Evolutionary conservation across 2,329 filamentous ascomycete genomes (phyloP).

Genomic region (Hypoxylon rubiginosum): DNA sequence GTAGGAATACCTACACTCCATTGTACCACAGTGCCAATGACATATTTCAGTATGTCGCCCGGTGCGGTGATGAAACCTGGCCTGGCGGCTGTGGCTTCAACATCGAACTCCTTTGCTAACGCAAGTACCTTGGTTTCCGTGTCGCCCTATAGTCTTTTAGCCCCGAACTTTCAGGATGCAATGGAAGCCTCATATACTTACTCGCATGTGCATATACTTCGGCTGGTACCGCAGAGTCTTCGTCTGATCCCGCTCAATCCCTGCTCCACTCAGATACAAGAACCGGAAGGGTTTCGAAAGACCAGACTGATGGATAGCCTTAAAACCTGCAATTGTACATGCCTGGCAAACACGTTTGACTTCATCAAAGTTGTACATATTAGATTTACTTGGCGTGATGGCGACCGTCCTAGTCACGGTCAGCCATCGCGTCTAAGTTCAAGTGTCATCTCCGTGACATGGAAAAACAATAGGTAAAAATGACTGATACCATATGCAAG

Average conservation of each 20-base stretch:
- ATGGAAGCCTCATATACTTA: constrained; percentile 47
- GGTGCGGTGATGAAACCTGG: constrained; percentile 58
- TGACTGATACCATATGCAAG: constrained; percentile 51
- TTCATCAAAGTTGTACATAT: constrained; percentile 37
- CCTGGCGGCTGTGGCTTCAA: constrained; percentile 58
- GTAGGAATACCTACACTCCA: constrained; percentile 51
- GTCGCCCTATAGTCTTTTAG: constrained; percentile 57
- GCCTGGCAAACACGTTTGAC: constrained; percentile 46
- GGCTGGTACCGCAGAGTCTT: constrained; percentile 56
- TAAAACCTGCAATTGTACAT: constrained; percentile 45
- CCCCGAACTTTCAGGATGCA: neutral
- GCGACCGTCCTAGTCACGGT: constrained; percentile 46
- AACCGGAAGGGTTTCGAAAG: constrained; percentile 51
- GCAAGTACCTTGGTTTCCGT: constrained; percentile 60
- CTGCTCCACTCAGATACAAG: constrained; percentile 60
- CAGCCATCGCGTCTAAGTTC: constrained; percentile 12
- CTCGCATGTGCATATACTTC: constrained; percentile 63
- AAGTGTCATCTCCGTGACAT: constrained; percentile 7
- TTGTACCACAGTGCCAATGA: constrained; percentile 41
- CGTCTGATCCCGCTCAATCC: constrained; percentile 59
- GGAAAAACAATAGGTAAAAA: neutral
- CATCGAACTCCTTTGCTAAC: constrained; percentile 55
- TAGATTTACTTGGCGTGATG: constrained; percentile 45
- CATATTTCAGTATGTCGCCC: constrained; percentile 40
- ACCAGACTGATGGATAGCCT: constrained; percentile 48